Percentiles rank a stretch among this genome's conserved stretches.
phyloP scores from a whole-genome alignment of 495 filamentous ascomycete genomes.

The Hyaloscypha hepaticicola region DNA sequence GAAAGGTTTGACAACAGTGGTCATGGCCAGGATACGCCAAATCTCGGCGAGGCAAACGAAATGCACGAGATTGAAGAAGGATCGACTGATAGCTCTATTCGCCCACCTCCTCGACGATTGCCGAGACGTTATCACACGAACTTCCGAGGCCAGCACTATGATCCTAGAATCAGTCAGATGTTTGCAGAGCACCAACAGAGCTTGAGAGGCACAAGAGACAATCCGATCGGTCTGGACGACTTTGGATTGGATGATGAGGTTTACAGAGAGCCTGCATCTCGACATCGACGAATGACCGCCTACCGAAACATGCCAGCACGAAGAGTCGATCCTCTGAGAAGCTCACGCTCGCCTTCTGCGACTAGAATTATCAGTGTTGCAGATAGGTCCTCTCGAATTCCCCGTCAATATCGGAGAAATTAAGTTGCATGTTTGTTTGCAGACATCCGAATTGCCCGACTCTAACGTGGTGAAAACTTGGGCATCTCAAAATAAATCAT shows the following conservation, averaged over 20 bases:
- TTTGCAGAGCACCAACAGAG: conserved; percentile 30
- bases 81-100: conserved; percentile 25
- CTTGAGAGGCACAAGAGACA: conserved; percentile 5
- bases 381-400: conserved; percentile 8
- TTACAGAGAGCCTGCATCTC: conserved; percentile 19
- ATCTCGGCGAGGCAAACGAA: conserved; percentile 23
- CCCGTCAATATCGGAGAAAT: conserved; percentile 19
- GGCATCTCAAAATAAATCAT: neutral
- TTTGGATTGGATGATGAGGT: conserved; percentile 16
- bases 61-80: conserved; percentile 26
- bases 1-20: neutral
- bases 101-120: conserved; percentile 22
- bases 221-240: conserved; percentile 8
- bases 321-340: conserved; percentile 18
- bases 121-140: conserved; percentile 6
- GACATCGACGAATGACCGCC: conserved; percentile 14
- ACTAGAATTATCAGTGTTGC: conserved; percentile 20
- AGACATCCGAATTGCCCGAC: neutral
- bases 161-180: conserved; percentile 29
- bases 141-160: conserved; percentile 21
- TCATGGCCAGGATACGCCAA: neutral
- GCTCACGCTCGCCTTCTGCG: conserved; percentile 23
- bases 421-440: neutral
- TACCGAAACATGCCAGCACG: conserved; percentile 17
- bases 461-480: neutral